Conservation (phyloP, 805 yeast genomes). For the Metschnikowia proteae region DNA sequence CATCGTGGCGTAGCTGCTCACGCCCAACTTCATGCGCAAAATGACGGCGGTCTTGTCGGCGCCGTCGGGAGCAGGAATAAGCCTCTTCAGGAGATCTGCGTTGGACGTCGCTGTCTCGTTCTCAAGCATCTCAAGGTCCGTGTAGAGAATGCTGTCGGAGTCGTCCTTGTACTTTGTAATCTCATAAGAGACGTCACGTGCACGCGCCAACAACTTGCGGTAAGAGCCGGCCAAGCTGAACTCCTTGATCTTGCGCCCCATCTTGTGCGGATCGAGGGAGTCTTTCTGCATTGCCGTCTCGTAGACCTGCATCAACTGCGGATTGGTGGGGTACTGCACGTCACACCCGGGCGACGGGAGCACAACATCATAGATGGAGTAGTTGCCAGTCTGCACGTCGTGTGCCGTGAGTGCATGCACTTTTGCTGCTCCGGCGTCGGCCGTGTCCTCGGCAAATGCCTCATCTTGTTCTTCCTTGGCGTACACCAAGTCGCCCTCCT, state of each 20-base stretch:
- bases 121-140: slow-evolving; percentile 58
- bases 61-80: slow-evolving; percentile 23
- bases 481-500: slow-evolving; percentile 77
- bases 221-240: slow-evolving; percentile 92
- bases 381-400: slow-evolving; percentile 58
- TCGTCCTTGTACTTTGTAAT: slow-evolving; percentile 58
- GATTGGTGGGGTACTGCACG: slow-evolving; percentile 76
- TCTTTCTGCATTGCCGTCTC: slow-evolving; percentile 73
- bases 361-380: slow-evolving; percentile 76
- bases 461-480: slow-evolving; percentile 36
- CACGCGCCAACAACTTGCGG: slow-evolving; percentile 66
- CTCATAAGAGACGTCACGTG: slow-evolving; percentile 58
- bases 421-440: slow-evolving; percentile 50
- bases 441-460: slow-evolving; percentile 69
- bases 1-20: slow-evolving; percentile 96
- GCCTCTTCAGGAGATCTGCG: slow-evolving; percentile 22
- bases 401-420: slow-evolving; percentile 75
- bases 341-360: slow-evolving; percentile 97
- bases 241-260: slow-evolving; percentile 82
- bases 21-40: slow-evolving; percentile 71
- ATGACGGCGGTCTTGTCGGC: slow-evolving; percentile 59
- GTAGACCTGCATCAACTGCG: slow-evolving; percentile 56
- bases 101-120: slow-evolving; percentile 22
- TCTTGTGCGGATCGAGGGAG: slow-evolving; percentile 75
- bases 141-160: slow-evolving; percentile 69